Conservation (phyloP, 179 eudicot species). For the Corrigiola litoralis region DNA sequence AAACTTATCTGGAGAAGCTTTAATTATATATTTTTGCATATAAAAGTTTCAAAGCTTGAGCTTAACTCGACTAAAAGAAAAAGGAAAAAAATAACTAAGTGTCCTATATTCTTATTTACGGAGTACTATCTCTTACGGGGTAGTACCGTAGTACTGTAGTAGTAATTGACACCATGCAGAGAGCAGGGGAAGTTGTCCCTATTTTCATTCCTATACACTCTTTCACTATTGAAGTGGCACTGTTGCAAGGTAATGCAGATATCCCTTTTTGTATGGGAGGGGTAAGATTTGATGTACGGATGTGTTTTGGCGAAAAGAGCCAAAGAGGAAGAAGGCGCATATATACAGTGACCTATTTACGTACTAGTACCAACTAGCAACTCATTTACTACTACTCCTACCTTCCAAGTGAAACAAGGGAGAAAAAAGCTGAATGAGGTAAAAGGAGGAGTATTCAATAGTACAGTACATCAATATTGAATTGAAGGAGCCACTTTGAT, state of each 20-base stretch:
- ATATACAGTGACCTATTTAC: background rate
- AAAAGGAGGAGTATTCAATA: too few relatives aligned
- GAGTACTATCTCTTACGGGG: too few relatives aligned
- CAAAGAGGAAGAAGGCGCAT: background rate
- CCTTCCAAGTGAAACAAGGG: too few relatives aligned
- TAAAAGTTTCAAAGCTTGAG: background rate
- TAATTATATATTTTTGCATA: background rate
- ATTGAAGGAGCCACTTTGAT: too few relatives aligned
- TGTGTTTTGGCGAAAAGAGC: conserved; percentile 10
- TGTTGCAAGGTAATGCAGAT: background rate
- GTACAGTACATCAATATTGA: too few relatives aligned
- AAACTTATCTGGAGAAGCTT: background rate
- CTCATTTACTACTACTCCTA: too few relatives aligned
- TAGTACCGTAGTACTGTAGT: too few relatives aligned
- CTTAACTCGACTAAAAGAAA: too few relatives aligned
- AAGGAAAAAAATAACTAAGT: too few relatives aligned
- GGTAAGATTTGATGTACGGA: background rate
- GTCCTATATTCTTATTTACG: too few relatives aligned
- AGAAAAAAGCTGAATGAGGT: too few relatives aligned
- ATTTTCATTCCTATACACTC: background rate
- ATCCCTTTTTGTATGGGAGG: conserved; percentile 16
- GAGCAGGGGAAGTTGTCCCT: conserved; percentile 7
- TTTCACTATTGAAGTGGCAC: background rate
- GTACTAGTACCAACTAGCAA: background rate
- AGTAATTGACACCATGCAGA: background rate